Evolutionary conservation across 2,329 filamentous ascomycete species (phyloP).

Genomic region (Lanzia echinophila): DNA sequence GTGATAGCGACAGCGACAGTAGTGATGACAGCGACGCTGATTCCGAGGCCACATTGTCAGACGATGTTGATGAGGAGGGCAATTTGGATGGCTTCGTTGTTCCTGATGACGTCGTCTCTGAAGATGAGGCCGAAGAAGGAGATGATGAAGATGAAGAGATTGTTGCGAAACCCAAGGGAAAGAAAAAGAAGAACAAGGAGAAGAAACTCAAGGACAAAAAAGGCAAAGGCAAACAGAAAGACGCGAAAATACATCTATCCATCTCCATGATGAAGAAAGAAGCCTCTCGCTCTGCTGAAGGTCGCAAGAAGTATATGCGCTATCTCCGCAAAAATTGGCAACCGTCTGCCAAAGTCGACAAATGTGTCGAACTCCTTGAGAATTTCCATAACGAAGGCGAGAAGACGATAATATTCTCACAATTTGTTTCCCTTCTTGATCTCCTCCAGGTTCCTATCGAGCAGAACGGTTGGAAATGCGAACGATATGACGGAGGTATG

Average conservation of each 20-base stretch:
- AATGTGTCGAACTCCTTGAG: conserved; percentile 57
- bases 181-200: conserved; percentile 35
- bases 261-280: conserved; percentile 62
- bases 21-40: conserved; percentile 33
- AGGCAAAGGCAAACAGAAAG: conserved; percentile 27
- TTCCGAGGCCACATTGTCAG: conserved; percentile 31
- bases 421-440: conserved; percentile 74
- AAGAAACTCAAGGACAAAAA: conserved; percentile 32
- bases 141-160: conserved; percentile 30
- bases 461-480: conserved; percentile 43
- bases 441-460: conserved; percentile 66
- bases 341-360: conserved; percentile 68
- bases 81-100: conserved; percentile 52
- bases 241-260: conserved; percentile 37
- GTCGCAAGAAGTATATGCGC: conserved; percentile 65
- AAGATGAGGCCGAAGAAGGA: conserved; percentile 25
- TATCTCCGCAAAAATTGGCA: conserved; percentile 65
- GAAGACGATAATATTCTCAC: conserved; percentile 77
- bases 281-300: conserved; percentile 54
- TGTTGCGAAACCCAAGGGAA: conserved; percentile 17
- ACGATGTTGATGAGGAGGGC: conserved; percentile 32
- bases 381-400: conserved; percentile 43
- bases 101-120: conserved; percentile 34
- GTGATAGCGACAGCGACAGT: conserved; percentile 22
- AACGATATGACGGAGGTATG: conserved; percentile 74